phyloP scores from a whole-genome alignment of 306 rosid species.

The Cucumis cinereus region DNA sequence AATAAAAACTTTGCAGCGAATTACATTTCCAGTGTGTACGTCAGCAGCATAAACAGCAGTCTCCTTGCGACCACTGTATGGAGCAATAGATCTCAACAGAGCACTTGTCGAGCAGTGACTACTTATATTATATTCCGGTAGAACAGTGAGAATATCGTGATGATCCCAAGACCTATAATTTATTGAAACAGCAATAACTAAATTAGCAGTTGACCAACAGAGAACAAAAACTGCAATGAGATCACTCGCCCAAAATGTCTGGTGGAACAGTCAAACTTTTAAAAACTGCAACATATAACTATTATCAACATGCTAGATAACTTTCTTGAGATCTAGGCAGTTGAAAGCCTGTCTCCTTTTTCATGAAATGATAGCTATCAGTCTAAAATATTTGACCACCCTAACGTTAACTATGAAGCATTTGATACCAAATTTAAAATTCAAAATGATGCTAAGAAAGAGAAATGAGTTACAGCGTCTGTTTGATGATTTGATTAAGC shows the following conservation, averaged over 20 bases:
- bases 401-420: neutral
- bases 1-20: conserved; percentile 87
- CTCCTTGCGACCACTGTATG: conserved; percentile 85
- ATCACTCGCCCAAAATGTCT: neutral
- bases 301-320: neutral
- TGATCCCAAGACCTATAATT: conserved; percentile 87
- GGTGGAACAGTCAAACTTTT: neutral
- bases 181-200: neutral
- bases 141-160: conserved; percentile 69
- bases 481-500: neutral
- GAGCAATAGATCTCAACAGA: conserved; percentile 59
- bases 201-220: neutral
- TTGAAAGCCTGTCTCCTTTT: neutral
- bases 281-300: neutral
- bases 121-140: conserved; percentile 73
- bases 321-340: neutral
- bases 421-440: neutral
- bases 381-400: neutral
- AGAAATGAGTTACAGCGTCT: neutral
- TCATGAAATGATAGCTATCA: neutral
- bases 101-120: conserved; percentile 85
- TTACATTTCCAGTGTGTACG: conserved; percentile 49
- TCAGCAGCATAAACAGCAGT: conserved; percentile 91
- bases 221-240: neutral
- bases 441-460: neutral